These are phyloP conservation scores for Heliamphora exappendiculata DNA, from an alignment of 148 eudicot genomes.

Conservation along the genomic window DNA sequence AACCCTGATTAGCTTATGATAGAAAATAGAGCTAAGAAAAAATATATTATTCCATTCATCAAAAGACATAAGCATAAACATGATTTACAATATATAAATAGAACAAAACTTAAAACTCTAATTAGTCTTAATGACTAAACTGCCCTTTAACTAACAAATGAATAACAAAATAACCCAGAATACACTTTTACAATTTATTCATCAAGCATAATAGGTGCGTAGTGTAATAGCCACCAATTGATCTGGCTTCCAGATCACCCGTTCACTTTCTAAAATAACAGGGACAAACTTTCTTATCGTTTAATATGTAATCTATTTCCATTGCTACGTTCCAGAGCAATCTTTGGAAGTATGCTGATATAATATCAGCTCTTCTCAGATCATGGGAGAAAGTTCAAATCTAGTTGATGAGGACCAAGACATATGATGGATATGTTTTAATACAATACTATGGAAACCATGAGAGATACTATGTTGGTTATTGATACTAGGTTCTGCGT, in stretches of 20 bases:
- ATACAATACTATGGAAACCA: slow-evolving; percentile 12
- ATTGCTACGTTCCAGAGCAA: not conserved
- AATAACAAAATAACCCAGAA: no score
- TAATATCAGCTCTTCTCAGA: slow-evolving; percentile 7
- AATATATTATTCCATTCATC: no score
- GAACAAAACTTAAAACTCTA: no score
- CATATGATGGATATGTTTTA: slow-evolving; percentile 6
- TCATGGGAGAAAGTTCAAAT: slow-evolving; percentile 12
- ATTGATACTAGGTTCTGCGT: not conserved
- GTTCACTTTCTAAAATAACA: not conserved
- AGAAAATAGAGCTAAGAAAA: no score
- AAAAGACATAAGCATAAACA: no score
- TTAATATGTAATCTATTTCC: not conserved
- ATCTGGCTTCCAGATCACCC: not conserved
- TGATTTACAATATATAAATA: no score
- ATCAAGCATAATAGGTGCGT: no score
- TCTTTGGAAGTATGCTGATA: not conserved
- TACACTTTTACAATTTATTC: no score
- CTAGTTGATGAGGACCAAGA: not conserved
- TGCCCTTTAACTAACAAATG: no score
- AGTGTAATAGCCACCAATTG: no score
- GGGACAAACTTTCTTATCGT: not conserved
- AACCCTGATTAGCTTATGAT: no score
- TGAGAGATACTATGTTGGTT: slow-evolving; percentile 4
- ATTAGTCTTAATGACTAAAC: no score